phyloP scores from a whole-genome alignment of 768 basidiomycete species.

The Auriscalpium microsporum region DNA sequence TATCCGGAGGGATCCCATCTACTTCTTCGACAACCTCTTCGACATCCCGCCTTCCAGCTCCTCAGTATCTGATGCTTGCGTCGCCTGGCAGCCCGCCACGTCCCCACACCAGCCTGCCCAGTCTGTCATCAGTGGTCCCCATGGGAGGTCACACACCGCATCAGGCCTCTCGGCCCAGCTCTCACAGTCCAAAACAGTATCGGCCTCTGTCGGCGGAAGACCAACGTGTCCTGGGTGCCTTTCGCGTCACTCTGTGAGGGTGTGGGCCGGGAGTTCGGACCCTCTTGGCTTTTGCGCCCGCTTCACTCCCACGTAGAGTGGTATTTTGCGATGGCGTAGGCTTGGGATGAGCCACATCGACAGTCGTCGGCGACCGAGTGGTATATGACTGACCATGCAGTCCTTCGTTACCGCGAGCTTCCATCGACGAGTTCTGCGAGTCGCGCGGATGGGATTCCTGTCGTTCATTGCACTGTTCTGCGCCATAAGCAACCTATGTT shows the following conservation, averaged over 20 bases:
- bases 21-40: constrained; percentile 4
- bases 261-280: not conserved
- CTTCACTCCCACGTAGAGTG: not conserved
- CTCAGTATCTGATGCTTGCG: constrained; percentile 2
- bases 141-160: constrained; percentile 7
- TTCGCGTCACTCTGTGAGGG: constrained; percentile 25
- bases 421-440: too few species aligned
- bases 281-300: not conserved
- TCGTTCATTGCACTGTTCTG: too few species aligned
- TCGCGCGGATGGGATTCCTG: too few species aligned
- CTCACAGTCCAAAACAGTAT: constrained; percentile 16
- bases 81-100: constrained; percentile 1
- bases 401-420: too few species aligned
- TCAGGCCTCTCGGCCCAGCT: not conserved
- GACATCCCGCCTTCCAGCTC: constrained; percentile 2
- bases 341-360: too few species aligned
- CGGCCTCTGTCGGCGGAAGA: constrained; percentile 27
- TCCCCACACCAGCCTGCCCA: constrained; percentile 10
- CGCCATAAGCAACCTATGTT: not conserved
- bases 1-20: constrained; percentile 5
- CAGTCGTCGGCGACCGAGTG: too few species aligned
- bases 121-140: constrained; percentile 13
- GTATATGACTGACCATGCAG: too few species aligned
- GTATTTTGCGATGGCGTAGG: too few species aligned
- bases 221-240: constrained; percentile 26